Conservation (phyloP, 116 monocot genomes). For the Posidonia oceanica region DNA sequence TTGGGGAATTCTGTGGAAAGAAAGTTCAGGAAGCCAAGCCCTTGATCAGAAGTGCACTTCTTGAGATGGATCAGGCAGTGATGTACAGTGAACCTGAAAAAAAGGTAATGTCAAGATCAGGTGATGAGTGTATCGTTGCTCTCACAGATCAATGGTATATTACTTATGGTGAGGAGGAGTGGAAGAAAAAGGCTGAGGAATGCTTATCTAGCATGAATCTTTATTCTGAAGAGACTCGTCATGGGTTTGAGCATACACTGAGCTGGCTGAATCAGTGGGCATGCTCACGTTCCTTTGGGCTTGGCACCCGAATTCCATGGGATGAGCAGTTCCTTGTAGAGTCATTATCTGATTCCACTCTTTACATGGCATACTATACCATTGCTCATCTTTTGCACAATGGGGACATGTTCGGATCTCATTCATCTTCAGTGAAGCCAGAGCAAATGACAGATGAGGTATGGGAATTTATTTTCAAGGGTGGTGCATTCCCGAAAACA, state of each 20-base stretch:
- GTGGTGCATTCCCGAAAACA: constrained; percentile 31
- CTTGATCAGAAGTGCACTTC: constrained; percentile 44
- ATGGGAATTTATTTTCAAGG: constrained; percentile 73
- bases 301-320: constrained; percentile 88
- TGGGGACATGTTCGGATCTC: constrained; percentile 72
- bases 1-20: constrained; percentile 65
- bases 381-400: constrained; percentile 82
- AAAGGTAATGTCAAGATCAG: constrained; percentile 78
- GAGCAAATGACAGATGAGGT: constrained; percentile 85
- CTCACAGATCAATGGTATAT: constrained; percentile 98
- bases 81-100: constrained; percentile 89
- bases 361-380: constrained; percentile 92
- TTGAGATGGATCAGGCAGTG: constrained; percentile 54
- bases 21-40: constrained; percentile 87
- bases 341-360: constrained; percentile 85
- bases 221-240: constrained; percentile 49
- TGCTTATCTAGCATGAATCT: constrained; percentile 73
- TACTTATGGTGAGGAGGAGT: constrained; percentile 74
- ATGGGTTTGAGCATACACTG: constrained; percentile 72
- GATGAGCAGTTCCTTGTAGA: constrained; percentile 89
- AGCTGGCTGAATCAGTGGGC: constrained; percentile 97
- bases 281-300: constrained; percentile 86
- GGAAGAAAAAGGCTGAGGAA: constrained; percentile 59
- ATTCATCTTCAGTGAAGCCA: constrained; percentile 35
- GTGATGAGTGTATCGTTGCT: constrained; percentile 91